A percentile compares a stretch with the other conserved stretches of the same genome.
These are phyloP conservation scores for Zygosaccharomyces pseudorouxii DNA, from an alignment of 805 yeast species.

Conservation along the genomic window DNA sequence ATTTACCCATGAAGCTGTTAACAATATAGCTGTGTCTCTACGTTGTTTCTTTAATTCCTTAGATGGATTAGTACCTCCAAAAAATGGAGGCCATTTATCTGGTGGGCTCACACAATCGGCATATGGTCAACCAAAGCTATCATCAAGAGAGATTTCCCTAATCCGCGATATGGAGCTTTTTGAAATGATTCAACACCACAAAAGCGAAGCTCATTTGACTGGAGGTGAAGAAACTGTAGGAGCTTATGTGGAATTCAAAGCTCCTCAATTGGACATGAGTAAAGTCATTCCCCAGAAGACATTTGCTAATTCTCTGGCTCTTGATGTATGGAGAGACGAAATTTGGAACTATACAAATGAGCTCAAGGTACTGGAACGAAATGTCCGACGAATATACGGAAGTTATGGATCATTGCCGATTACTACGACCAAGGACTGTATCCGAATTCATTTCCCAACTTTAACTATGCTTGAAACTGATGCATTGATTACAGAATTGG, in stretches of 20 bases:
- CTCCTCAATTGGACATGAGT: conserved; percentile 37
- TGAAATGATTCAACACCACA: conserved; percentile 32
- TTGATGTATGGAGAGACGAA: conserved; percentile 38
- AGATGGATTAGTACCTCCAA: conserved; percentile 26
- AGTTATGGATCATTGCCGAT: conserved; percentile 63
- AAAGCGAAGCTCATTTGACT: conserved; percentile 6
- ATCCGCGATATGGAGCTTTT: conserved; percentile 25
- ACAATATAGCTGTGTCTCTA: conserved; percentile 49
- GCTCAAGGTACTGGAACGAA: conserved; percentile 41
- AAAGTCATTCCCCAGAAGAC: conserved; percentile 38
- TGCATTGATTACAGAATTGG: conserved; percentile 51
- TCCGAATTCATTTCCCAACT: conserved; percentile 68
- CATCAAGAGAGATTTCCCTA: conserved; percentile 9
- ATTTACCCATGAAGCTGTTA: conserved; percentile 51
- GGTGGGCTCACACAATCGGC: conserved; percentile 5
- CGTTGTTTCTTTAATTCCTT: conserved; percentile 37
- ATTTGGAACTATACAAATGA: conserved; percentile 38
- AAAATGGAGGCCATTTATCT: conserved; percentile 16
- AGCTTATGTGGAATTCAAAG: conserved; percentile 53
- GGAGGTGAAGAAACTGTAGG: conserved; percentile 34
- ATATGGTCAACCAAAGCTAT: conserved; percentile 6
- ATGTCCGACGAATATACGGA: conserved; percentile 44
- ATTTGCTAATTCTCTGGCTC: conserved; percentile 43
- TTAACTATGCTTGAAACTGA: conserved; percentile 58
- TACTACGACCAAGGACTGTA: conserved; percentile 38